phyloP scores from a whole-genome alignment of 2,329 filamentous ascomycete genomes.

The Nannizzia gypsea region DNA sequence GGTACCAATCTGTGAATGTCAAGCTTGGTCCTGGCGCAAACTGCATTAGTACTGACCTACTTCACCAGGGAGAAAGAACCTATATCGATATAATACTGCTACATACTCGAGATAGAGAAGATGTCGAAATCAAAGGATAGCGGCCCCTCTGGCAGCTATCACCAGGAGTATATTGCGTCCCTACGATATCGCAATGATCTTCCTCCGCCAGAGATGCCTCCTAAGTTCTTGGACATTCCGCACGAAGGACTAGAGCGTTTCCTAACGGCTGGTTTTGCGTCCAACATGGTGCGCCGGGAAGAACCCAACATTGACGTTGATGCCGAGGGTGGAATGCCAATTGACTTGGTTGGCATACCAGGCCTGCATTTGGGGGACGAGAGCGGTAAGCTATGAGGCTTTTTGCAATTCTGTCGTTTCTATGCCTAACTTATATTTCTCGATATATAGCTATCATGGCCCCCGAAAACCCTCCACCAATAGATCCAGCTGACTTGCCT shows the following conservation, averaged over 20 bases:
- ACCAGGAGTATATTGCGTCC: constrained; percentile 95
- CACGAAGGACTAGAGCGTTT: constrained; percentile 87
- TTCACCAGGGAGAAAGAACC: background rate
- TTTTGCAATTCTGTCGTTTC: background rate
- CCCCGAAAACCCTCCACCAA: constrained; percentile 53
- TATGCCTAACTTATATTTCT: background rate
- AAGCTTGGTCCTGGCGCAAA: background rate
- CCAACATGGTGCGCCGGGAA: constrained; percentile 78
- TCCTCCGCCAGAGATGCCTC: constrained; percentile 83
- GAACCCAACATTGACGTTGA: constrained; percentile 93
- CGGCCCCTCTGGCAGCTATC: constrained; percentile 40
- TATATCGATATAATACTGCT: background rate
- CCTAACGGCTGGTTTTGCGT: constrained; percentile 80
- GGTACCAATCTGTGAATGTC: background rate
- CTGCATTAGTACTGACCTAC: background rate
- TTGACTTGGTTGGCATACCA: constrained; percentile 88
- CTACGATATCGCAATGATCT: constrained; percentile 93
- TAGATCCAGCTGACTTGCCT: constrained; percentile 73
- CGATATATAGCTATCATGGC: constrained; percentile 61
- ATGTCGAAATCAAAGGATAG: constrained; percentile 33
- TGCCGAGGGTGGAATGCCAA: constrained; percentile 93
- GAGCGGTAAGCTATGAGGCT: constrained; percentile 51
- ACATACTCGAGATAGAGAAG: background rate
- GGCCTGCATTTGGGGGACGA: constrained; percentile 93
- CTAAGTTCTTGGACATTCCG: constrained; percentile 93